Evolutionary conservation across 306 rosid species (phyloP), one percentile per base, ranked within the genome.

Genomic region (Quercus cerris): DNA sequence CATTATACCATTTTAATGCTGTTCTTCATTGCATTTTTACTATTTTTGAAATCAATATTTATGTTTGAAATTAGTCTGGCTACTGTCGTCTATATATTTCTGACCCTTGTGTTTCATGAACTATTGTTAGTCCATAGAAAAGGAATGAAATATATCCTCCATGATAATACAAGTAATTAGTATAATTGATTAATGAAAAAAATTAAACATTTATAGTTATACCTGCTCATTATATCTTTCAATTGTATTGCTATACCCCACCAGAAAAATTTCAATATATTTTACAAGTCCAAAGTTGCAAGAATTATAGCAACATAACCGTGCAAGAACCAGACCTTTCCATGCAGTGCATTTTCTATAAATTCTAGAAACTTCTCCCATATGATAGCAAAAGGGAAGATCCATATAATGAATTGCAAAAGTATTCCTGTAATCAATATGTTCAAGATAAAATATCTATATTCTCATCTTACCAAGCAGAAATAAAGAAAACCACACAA

Each of bases 341-440:
- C 89, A 70, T 84, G 89, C 79, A 94, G 85, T 15, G 86, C 88
- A 71, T 77, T 81, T 81, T 94, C 99, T 59, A 95, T 56, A 88
- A 95, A 93, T 63, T 88, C 91, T 72, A 90, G 81, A 82, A 88
- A 85, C 78, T 57, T 90, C 75, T 88, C 97, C 86, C 86, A 79
- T 75, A 89, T 72, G 73, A 78, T 75, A 77, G 79, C 74, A 78
- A 92, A 84, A 83, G 86, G 88, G 70, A 73, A 58, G 22, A 73
- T 81, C 91, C 93, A 84, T 81, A 90, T 89, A 55, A 85, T 84
- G 70, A 90, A 85, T 79, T 86, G 89, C 73, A 93, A 87, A 89
- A 85, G 89, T 84, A 95, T 85, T 85, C 89, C 89, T 35, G 94
- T 74, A 56, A 93, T 79, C 77, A 77, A 70, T 79, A 84, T 69